phyloP scores from a whole-genome alignment of 1,139 yeast species.

The Diutina catenulata region DNA sequence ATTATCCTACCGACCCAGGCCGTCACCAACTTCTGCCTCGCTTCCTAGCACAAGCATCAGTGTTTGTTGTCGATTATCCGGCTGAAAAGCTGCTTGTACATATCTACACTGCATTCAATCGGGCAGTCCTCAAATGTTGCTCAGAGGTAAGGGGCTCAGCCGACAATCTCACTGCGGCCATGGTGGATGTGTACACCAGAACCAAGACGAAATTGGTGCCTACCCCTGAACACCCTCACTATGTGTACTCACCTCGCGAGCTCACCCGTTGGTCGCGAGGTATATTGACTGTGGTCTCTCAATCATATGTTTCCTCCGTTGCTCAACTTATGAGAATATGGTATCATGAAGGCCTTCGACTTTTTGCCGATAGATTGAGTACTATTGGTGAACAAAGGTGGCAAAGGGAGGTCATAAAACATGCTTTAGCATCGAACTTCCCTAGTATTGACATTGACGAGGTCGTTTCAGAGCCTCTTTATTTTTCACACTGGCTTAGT shows the following conservation, averaged over 20 bases:
- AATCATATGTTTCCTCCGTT: constrained; percentile 12
- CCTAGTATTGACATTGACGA: constrained; percentile 29
- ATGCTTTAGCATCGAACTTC: constrained; percentile 29
- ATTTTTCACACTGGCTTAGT: constrained; percentile 68
- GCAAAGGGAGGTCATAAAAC: constrained; percentile 35
- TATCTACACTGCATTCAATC: constrained; percentile 52
- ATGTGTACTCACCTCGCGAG: constrained; percentile 83
- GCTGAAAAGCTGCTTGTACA: constrained; percentile 48
- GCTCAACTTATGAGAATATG: constrained; percentile 49
- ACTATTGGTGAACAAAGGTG: constrained; percentile 34
- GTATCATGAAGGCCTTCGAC: constrained; percentile 73
- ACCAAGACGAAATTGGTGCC: constrained; percentile 24
- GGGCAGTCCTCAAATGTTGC: constrained; percentile 47
- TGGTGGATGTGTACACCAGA: constrained; percentile 47
- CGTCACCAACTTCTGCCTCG: constrained; percentile 49
- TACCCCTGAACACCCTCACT: constrained; percentile 33
- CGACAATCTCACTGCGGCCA: constrained; percentile 44
- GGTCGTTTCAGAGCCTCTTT: constrained; percentile 37
- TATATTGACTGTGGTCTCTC: constrained; percentile 37
- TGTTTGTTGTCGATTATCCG: constrained; percentile 77
- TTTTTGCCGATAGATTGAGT: constrained; percentile 66
- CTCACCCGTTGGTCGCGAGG: constrained; percentile 83
- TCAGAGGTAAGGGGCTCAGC: constrained; percentile 53
- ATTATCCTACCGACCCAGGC: constrained; percentile 78
- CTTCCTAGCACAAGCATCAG: constrained; percentile 55